Conservation (phyloP, 371 early-diverging fungal species). For the Phascolomyces articulosus region DNA sequence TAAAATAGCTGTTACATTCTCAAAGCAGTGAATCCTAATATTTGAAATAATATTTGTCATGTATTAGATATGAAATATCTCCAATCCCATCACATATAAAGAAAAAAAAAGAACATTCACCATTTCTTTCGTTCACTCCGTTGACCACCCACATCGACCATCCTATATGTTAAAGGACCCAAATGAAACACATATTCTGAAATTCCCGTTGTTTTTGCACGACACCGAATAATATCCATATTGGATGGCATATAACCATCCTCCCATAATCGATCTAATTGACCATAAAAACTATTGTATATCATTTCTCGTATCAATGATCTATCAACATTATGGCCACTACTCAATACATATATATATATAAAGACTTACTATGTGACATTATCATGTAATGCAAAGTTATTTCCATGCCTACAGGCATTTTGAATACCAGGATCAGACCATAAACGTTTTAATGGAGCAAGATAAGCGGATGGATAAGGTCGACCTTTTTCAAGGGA, state of each 20-base stretch:
- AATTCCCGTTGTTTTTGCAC: constrained; percentile 88
- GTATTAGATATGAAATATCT: too few species aligned
- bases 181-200: constrained; percentile 85
- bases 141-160: constrained; percentile 97
- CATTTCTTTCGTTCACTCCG: constrained; percentile 93
- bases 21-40: constrained; percentile 85
- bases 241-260: constrained; percentile 80
- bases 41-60: too few species aligned
- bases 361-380: constrained; percentile 64
- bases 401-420: constrained; percentile 70
- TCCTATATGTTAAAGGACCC: constrained; percentile 78
- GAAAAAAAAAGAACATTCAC: constrained; percentile 17
- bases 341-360: background rate
- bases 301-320: too few species aligned
- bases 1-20: constrained; percentile 91
- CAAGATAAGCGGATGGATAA: constrained; percentile 70
- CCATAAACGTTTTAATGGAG: constrained; percentile 80
- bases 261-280: constrained; percentile 78
- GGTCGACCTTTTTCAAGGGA: constrained; percentile 52
- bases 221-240: constrained; percentile 80
- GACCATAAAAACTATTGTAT: constrained; percentile 80
- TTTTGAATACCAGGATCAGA: constrained; percentile 73
- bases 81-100: too few species aligned
- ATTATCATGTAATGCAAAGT: constrained; percentile 87
- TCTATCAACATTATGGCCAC: too few species aligned